Evolutionary conservation across 768 basidiomycete species (phyloP).

Genomic region (Boletus coccyginus): DNA sequence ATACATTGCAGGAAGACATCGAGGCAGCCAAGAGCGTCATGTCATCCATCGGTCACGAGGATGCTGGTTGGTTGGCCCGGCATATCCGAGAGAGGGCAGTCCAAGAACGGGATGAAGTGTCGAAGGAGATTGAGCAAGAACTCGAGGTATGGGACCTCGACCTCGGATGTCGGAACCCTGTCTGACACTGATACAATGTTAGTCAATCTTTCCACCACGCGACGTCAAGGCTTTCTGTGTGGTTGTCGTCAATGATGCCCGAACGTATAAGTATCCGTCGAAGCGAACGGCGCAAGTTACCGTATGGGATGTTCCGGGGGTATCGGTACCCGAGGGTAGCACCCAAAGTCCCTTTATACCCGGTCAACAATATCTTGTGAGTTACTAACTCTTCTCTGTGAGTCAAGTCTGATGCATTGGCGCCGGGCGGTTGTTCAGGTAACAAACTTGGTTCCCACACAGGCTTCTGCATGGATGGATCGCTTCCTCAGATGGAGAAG

Average conservation of each 20-base stretch:
- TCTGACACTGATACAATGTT: constrained; percentile 8
- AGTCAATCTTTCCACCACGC: constrained; percentile 68
- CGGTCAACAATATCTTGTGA: constrained; percentile 68
- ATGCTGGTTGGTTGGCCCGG: constrained; percentile 64
- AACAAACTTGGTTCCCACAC: constrained; percentile 70
- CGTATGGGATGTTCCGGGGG: constrained; percentile 71
- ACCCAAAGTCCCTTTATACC: constrained; percentile 49
- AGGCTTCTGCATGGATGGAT: constrained; percentile 70
- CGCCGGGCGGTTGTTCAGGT: constrained; percentile 23
- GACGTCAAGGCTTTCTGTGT: constrained; percentile 77
- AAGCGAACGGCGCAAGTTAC: constrained; percentile 73
- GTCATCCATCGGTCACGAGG: constrained; percentile 36
- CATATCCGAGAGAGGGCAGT: constrained; percentile 48
- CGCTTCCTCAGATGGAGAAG: constrained; percentile 54
- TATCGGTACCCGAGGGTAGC: constrained; percentile 51
- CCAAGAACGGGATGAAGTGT: constrained; percentile 47
- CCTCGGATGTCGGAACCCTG: neutral
- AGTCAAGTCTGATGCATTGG: neutral
- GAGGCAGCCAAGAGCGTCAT: constrained; percentile 44
- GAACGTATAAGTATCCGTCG: constrained; percentile 47
- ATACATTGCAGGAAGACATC: constrained; percentile 57
- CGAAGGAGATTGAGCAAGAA: constrained; percentile 68
- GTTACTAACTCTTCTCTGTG: constrained; percentile 18
- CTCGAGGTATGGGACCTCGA: constrained; percentile 53
- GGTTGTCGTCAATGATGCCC: constrained; percentile 61